Base-by-base conservation (phyloP, 1,284 basidiomycete genomes). In the Testicularia cyperi region DNA sequence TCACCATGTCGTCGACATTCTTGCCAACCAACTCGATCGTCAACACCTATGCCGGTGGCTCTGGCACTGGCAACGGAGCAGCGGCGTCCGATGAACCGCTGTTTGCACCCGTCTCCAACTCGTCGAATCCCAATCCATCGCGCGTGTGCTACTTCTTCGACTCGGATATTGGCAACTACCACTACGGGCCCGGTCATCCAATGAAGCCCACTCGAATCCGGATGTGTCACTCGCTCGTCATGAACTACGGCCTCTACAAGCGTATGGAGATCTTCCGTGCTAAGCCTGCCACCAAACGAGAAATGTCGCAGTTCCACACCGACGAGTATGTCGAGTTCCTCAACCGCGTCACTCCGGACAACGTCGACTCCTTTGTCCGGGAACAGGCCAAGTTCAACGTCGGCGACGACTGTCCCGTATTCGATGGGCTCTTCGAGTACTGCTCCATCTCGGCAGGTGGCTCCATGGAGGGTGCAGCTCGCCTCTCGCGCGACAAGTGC, bases 171-270 rank as follows among this genome's bases (percentile, higher is more conserved):
- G 92, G 92, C 32, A 92, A 92, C 47, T 97, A 95, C 78, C 92
- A 97, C 78, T 97, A 97, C 85, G 92, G 92, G 2, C 92, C 92
- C 32, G 92, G 92, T 33, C 86, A 88, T 85, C 74, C 74, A 5
- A 76, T 76, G 74, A 76, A 76, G 34, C 74, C 74, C 5, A 75
- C 73, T 14, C 56, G 94, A 18, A 96, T 98, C 81, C 87, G 94
- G 66, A 98, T 99, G 95, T 96, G 92, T 75, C 95, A 99, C 79
- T 94, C 92, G 8, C 83, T 99, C 28, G 94, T 98, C 44, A 98
- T 98, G 95, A 98, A 98, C 80, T 98, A 97, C 76, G 92, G 92
- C 16, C 57, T 78, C n/a, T 77, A 79, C 69, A 78, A 78, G 43
- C 72, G 77, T 44, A 78, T 79, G 78, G 78, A 79, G 63, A 79